Percentiles rank a stretch among this genome's conserved stretches.
Evolutionary conservation across 2,329 filamentous ascomycete species (phyloP).

Genomic region (Fusarium avenaceum): DNA sequence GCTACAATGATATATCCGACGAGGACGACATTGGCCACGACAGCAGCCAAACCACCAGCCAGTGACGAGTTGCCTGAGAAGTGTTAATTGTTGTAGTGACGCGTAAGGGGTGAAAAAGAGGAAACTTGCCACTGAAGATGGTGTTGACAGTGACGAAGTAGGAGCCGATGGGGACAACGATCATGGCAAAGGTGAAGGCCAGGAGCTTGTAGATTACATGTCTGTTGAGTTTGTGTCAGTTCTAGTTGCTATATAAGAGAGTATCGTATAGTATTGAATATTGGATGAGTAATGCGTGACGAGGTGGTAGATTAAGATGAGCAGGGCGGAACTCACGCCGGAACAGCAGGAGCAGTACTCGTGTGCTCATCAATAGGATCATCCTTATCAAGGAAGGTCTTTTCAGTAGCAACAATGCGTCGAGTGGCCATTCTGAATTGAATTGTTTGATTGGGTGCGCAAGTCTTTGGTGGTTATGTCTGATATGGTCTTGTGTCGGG

Average conservation of each 20-base stretch:
- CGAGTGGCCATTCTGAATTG: slow-evolving; percentile 74
- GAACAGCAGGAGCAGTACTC: slow-evolving; percentile 85
- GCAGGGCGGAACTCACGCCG: slow-evolving; percentile 69
- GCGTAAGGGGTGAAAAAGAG: not conserved
- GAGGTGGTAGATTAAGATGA: slow-evolving; percentile 14
- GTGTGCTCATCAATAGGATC: slow-evolving; percentile 70
- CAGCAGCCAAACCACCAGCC: slow-evolving; percentile 85
- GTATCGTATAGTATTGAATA: slow-evolving; percentile 3
- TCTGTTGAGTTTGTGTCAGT: slow-evolving; percentile 57
- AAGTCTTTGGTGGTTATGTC: slow-evolving; percentile 18
- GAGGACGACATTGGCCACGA: slow-evolving; percentile 92
- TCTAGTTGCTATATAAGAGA: not conserved
- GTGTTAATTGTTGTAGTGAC: slow-evolving; percentile 27
- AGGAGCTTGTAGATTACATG: slow-evolving; percentile 92
- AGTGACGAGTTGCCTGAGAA: slow-evolving; percentile 85
- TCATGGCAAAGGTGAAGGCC: slow-evolving; percentile 91
- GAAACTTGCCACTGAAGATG: slow-evolving; percentile 77
- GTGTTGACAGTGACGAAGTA: slow-evolving; percentile 86
- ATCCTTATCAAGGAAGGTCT: slow-evolving; percentile 74
- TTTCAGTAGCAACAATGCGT: slow-evolving; percentile 75
- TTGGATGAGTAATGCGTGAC: not conserved
- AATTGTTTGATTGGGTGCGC: slow-evolving; percentile 4
- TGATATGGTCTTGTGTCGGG: slow-evolving; percentile 16
- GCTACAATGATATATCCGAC: slow-evolving; percentile 93
- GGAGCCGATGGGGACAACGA: slow-evolving; percentile 85